Base-by-base conservation (phyloP, 2,329 filamentous ascomycete species). In the Trichoderma sp. region DNA sequence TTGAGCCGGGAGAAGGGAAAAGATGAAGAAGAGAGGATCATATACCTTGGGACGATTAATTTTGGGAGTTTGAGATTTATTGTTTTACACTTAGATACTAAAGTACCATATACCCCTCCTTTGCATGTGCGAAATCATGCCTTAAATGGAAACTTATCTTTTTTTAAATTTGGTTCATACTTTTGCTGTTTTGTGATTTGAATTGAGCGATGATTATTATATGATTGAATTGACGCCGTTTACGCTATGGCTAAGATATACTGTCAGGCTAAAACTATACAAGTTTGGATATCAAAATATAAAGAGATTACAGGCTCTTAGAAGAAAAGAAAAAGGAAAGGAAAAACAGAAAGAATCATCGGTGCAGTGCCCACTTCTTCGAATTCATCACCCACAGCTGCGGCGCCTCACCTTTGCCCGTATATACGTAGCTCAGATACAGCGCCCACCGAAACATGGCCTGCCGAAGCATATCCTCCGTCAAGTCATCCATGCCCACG, bases 401-500 rank as follows among this genome's bases (percentile, higher is more conserved):
- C 14, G 76, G 76, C n/a, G 72, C 70, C 35, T 75, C 73, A 7
- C 73, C 72, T 24, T 73, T 70, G 4, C 75, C 73, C 7, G 68
- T 67, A 19, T 74, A 72, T n/a, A 73, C 40, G 40, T 80, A 80
- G 68, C 78, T 80, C 63, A 80, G 65, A 58, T 79, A 80, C 64
- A 80, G 69, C 2, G 78, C 75, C 72, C 79, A 80, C 57, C 78
- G 75, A 68, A 80, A 80, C 72, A 79, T 62, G 4, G 74, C 72
- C 43, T 72, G 72, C 43, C 74, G 72, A 24, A 80, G 55, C 14
- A 67, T 66, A 0, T 74, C 71, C 62, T 78, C 72, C 1, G 72
- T 70, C 6, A 77, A 33, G 10, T 75, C 74, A 3, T 71, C 59
- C 49, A 73, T 73, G 4, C 71, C 73, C 24, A 78, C 61, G n/a